Conservation (phyloP, 176 grass and related monocot genomes). For the Rhynchospora tenuis region DNA sequence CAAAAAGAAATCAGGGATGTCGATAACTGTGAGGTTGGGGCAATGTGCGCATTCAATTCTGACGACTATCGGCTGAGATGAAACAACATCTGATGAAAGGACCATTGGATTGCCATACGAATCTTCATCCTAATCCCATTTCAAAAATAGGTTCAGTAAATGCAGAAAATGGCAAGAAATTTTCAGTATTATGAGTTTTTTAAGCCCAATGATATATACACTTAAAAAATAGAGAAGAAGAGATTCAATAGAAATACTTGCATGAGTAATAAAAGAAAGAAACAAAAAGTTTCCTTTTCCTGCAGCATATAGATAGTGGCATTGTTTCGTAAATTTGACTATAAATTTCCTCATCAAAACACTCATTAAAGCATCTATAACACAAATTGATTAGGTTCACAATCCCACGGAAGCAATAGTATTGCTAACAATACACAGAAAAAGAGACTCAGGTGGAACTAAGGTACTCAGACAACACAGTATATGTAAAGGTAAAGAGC, state of each 20-base stretch:
- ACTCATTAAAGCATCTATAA: too few relatives aligned
- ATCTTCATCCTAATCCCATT: slow-evolving; percentile 73
- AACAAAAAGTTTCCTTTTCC: background rate
- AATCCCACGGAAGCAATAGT: background rate
- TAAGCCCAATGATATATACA: too few relatives aligned
- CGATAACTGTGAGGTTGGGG: slow-evolving; percentile 98
- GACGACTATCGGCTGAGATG: slow-evolving; percentile 93
- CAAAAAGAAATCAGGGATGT: slow-evolving; percentile 93
- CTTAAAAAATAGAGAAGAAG: too few relatives aligned
- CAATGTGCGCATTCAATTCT: slow-evolving; percentile 93
- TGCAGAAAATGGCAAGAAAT: slow-evolving; percentile 1
- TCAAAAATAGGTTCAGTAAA: background rate
- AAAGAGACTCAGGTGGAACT: too few relatives aligned
- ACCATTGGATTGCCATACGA: slow-evolving; percentile 83
- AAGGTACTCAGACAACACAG: too few relatives aligned
- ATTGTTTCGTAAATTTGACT: background rate
- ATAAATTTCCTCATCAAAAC: background rate
- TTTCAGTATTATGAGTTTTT: background rate
- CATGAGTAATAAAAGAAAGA: background rate
- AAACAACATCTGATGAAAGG: slow-evolving; percentile 57
- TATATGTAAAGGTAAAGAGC: background rate
- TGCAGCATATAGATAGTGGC: background rate
- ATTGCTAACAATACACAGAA: too few relatives aligned
- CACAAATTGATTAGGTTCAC: background rate
- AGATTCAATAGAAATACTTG: too few relatives aligned